Evolutionary conservation across 768 basidiomycete species (phyloP).

Genomic region (Bullera alba): DNA sequence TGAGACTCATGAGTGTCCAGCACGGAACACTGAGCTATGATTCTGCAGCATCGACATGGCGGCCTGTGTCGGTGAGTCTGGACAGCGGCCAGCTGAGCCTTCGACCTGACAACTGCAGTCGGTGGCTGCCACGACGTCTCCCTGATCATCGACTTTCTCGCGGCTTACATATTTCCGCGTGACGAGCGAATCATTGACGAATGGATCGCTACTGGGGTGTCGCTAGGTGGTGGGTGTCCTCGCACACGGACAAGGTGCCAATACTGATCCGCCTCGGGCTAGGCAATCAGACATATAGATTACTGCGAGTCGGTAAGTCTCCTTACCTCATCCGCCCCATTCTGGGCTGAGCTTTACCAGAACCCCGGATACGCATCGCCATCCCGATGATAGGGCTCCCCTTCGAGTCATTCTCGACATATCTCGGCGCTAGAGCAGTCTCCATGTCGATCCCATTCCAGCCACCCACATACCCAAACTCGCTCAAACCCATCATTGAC

Average conservation of each 20-base stretch:
- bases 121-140: conserved; percentile 72
- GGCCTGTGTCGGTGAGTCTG: conserved; percentile 48
- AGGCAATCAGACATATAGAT: conserved; percentile 72
- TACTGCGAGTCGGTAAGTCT: conserved; percentile 52
- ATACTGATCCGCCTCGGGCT: neutral
- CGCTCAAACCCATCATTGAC: conserved; percentile 49
- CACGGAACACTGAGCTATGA: conserved; percentile 9
- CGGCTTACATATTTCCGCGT: conserved; percentile 63
- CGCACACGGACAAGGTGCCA: neutral
- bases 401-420: conserved; percentile 45
- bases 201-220: conserved; percentile 69
- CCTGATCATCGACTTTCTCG: conserved; percentile 72
- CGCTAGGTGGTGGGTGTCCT: conserved; percentile 57
- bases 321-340: conserved; percentile 1
- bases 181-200: conserved; percentile 57
- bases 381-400: conserved; percentile 64
- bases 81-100: neutral
- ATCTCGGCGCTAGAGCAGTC: conserved; percentile 47
- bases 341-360: conserved; percentile 27
- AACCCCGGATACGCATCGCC: conserved; percentile 50
- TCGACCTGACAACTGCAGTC: conserved; percentile 34
- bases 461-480: conserved; percentile 57
- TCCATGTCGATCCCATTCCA: conserved; percentile 49
- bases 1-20: neutral
- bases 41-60: conserved; percentile 51